A percentile compares a stretch with the other conserved stretches of the same genome.
These are phyloP conservation scores for Chlamydomonas incerta DNA, from an alignment of 139 green algal genomes.

Conservation along the genomic window DNA sequence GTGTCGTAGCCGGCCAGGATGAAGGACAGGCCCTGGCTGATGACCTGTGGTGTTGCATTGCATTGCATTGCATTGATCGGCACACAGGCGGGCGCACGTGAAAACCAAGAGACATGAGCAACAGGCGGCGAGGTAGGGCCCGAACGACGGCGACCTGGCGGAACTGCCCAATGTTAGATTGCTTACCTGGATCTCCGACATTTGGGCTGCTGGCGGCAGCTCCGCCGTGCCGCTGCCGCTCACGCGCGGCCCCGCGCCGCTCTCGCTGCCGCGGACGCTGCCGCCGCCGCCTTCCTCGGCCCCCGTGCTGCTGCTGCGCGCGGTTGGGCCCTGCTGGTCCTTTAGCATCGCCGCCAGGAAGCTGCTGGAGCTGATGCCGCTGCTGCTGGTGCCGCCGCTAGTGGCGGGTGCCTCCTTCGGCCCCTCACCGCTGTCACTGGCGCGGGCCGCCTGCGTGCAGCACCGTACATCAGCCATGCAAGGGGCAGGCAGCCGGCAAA, in stretches of 20 bases:
- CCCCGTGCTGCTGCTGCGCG: neutral
- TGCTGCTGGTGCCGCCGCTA: neutral
- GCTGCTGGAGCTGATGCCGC: neutral
- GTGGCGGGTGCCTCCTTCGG: neutral
- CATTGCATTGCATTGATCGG: too few species aligned
- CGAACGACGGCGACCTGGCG: neutral
- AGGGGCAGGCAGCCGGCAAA: too few species aligned
- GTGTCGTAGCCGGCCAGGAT: conserved; percentile 13
- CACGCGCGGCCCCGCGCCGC: neutral
- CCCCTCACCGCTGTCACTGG: neutral
- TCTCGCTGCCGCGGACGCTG: neutral
- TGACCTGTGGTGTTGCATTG: neutral
- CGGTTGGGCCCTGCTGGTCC: neutral
- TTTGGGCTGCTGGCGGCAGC: too few species aligned
- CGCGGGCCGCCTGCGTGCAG: neutral
- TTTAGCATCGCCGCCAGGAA: neutral
- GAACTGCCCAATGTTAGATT: neutral
- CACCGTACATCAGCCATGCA: too few species aligned
- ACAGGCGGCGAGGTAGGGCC: neutral
- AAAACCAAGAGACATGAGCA: too few species aligned
- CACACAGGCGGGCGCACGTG: too few species aligned
- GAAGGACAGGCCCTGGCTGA: neutral
- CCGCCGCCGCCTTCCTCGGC: neutral
- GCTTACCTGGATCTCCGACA: neutral
- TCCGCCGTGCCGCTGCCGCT: too few species aligned